Conservation (phyloP, 2,329 filamentous ascomycete genomes). For the Penicillium expansum region DNA sequence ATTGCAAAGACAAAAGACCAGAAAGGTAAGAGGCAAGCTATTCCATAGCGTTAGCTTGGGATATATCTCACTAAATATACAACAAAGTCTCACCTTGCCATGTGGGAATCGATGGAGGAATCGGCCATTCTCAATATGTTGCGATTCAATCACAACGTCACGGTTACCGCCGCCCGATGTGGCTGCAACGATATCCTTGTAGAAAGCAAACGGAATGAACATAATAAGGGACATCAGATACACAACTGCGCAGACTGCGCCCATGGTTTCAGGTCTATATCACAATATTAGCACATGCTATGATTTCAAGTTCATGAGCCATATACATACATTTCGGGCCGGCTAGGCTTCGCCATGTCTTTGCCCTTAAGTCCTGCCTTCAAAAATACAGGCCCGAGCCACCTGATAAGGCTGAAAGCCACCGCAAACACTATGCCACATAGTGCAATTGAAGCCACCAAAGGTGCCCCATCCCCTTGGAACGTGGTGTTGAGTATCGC, state of each 20-base stretch:
- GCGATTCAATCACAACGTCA: slow-evolving; percentile 73
- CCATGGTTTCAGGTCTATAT: slow-evolving; percentile 85
- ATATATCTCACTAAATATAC: background rate
- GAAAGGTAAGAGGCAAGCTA: slow-evolving; percentile 93
- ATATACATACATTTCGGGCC: slow-evolving; percentile 66
- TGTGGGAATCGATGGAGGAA: slow-evolving; percentile 91
- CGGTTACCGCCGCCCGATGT: slow-evolving; percentile 91
- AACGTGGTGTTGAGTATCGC: slow-evolving; percentile 76
- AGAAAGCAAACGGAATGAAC: slow-evolving; percentile 96
- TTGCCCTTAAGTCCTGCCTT: slow-evolving; percentile 82
- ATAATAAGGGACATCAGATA: slow-evolving; percentile 85
- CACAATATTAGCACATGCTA: slow-evolving; percentile 7
- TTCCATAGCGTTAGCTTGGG: slow-evolving; percentile 8
- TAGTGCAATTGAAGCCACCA: slow-evolving; percentile 83
- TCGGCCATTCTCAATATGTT: slow-evolving; percentile 75
- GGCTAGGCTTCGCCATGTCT: slow-evolving; percentile 77
- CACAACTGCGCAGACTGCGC: slow-evolving; percentile 85
- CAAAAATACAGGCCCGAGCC: slow-evolving; percentile 89
- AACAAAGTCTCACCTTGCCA: slow-evolving; percentile 64
- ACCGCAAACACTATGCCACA: slow-evolving; percentile 79
- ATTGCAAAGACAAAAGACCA: slow-evolving; percentile 87
- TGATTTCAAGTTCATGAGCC: background rate
- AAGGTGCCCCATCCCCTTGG: slow-evolving; percentile 78
- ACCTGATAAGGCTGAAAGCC: slow-evolving; percentile 82
- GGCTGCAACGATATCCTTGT: slow-evolving; percentile 94